These are phyloP conservation scores for Hypoxylon sp. DNA, from an alignment of 2,329 filamentous ascomycete species.

Conservation along the genomic window DNA sequence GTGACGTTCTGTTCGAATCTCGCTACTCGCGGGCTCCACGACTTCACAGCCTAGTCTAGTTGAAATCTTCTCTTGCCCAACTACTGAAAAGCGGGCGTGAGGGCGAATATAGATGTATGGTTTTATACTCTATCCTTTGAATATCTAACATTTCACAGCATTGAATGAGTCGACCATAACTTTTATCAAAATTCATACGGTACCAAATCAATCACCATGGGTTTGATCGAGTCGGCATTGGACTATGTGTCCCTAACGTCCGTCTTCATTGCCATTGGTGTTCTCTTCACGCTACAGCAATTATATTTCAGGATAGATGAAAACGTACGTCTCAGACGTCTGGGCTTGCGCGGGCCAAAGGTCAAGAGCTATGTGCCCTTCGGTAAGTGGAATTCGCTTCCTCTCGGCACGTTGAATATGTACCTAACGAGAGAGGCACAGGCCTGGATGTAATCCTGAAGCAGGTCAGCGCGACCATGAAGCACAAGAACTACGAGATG, in stretches of 20 bases:
- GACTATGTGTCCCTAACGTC: constrained; percentile 58
- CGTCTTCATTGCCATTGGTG: constrained; percentile 53
- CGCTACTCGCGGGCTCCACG: constrained; percentile 20
- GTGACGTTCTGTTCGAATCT: not conserved
- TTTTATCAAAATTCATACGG: not conserved
- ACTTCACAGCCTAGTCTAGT: not conserved
- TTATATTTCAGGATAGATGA: constrained; percentile 55
- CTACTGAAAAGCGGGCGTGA: not conserved
- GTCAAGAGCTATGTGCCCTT: constrained; percentile 57
- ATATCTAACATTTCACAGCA: not conserved
- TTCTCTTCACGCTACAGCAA: constrained; percentile 55
- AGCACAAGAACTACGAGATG: constrained; percentile 68
- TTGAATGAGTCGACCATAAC: not conserved
- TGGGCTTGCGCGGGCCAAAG: constrained; percentile 56
- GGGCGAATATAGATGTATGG: not conserved
- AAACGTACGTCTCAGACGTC: constrained; percentile 57
- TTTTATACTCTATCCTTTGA: not conserved
- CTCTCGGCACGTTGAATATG: not conserved
- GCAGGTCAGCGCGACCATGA: constrained; percentile 64
- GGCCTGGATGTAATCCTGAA: constrained; percentile 73
- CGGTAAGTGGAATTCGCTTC: constrained; percentile 52
- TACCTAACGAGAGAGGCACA: constrained; percentile 47
- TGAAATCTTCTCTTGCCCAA: not conserved
- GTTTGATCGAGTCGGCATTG: constrained; percentile 63
- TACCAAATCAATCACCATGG: constrained; percentile 52